phyloP scores from a whole-genome alignment of 2,329 filamentous ascomycete species.

The Thelonectria blattea region DNA sequence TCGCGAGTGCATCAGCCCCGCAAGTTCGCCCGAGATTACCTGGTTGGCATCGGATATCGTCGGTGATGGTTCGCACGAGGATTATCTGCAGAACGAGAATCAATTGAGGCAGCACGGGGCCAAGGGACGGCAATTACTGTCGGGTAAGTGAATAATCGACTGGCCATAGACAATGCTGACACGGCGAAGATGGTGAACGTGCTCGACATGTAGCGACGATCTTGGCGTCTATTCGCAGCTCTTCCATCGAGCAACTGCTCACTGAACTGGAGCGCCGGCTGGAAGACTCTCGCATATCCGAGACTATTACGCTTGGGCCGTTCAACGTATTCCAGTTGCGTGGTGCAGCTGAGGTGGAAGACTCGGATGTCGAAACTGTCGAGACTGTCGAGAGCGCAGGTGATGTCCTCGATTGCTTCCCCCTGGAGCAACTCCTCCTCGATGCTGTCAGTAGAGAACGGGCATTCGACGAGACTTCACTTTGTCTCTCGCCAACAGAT shows the following conservation, averaged over 20 bases:
- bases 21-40: conserved; percentile 8
- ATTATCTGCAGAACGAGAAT: conserved; percentile 10
- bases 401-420: neutral
- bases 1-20: conserved; percentile 4
- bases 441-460: neutral
- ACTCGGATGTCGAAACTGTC: neutral
- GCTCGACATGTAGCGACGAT: conserved; percentile 5
- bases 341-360: neutral
- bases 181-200: neutral
- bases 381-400: neutral
- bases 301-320: neutral
- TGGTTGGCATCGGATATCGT: conserved; percentile 11
- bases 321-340: neutral
- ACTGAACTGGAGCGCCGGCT: conserved; percentile 2
- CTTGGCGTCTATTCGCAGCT: neutral
- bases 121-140: conserved; percentile 3
- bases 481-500: neutral
- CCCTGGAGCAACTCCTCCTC: neutral
- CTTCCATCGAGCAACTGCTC: neutral
- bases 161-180: neutral
- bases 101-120: conserved; percentile 14
- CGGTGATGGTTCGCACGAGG: neutral
- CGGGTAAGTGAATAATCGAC: neutral
- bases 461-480: neutral
- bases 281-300: neutral